Percentiles rank a stretch among this genome's conserved stretches.
These are phyloP conservation scores for Phyllosticta citrichinensis DNA, from an alignment of 2,329 filamentous ascomycete species.

Conservation along the genomic window DNA sequence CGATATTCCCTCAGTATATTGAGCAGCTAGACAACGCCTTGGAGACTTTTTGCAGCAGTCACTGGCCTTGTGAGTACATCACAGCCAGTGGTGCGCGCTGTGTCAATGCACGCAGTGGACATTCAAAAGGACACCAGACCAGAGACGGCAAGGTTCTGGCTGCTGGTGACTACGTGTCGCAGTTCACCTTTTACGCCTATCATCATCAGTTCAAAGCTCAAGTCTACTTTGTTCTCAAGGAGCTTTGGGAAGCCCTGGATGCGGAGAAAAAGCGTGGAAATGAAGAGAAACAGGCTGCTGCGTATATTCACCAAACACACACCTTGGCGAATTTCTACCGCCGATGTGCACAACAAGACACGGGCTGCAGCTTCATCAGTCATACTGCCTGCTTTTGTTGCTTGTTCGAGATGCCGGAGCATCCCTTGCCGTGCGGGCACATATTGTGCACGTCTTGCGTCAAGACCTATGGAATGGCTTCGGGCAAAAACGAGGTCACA, in stretches of 20 bases:
- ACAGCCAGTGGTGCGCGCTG: constrained; percentile 20
- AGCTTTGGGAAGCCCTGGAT: constrained; percentile 12
- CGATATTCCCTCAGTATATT: constrained; percentile 33
- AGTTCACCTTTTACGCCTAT: constrained; percentile 22
- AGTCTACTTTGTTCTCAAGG: constrained; percentile 15
- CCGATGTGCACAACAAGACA: constrained; percentile 8
- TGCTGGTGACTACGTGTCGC: constrained; percentile 31
- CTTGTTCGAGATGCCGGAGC: constrained; percentile 33
- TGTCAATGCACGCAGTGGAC: constrained; percentile 29
- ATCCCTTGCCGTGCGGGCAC: constrained; percentile 37
- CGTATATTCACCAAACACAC: constrained; percentile 18
- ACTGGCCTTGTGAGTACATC: constrained; percentile 37
- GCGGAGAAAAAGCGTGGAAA: not conserved
- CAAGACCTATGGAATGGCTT: constrained; percentile 19
- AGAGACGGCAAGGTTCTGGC: constrained; percentile 34
- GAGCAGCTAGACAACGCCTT: constrained; percentile 35
- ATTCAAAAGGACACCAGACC: constrained; percentile 38
- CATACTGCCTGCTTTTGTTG: constrained; percentile 40
- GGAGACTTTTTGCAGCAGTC: constrained; percentile 34
- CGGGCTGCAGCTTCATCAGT: constrained; percentile 21
- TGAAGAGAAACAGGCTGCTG: constrained; percentile 13
- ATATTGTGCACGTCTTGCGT: constrained; percentile 36
- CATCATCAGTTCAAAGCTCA: constrained; percentile 20
- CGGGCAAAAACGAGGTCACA: constrained; percentile 5
- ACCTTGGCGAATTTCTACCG: constrained; percentile 26